Conservation (phyloP, 1,139 yeast species). For the Yamadazyma friedrichii region DNA sequence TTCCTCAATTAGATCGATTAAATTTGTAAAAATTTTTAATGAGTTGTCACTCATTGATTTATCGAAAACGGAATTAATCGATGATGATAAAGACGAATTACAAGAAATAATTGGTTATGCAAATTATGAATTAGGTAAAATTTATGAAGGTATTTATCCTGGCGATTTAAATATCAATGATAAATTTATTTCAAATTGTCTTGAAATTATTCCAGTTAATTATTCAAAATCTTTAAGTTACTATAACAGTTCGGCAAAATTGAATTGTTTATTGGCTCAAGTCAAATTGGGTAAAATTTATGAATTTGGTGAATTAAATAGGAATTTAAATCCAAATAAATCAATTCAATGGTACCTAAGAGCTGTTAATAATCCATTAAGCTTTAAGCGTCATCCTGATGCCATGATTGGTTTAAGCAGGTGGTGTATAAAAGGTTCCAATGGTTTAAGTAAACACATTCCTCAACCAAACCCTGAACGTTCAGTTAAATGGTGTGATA, state of each 20-base stretch:
- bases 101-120: slow-evolving; percentile 45
- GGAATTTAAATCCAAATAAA: slow-evolving; percentile 64
- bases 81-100: slow-evolving; percentile 42
- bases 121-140: slow-evolving; percentile 58
- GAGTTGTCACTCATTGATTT: slow-evolving; percentile 38
- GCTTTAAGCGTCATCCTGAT: slow-evolving; percentile 69
- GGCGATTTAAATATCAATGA: slow-evolving; percentile 41
- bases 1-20: slow-evolving; percentile 34
- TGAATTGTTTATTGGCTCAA: slow-evolving; percentile 78
- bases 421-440: slow-evolving; percentile 86
- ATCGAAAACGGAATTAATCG: slow-evolving; percentile 34
- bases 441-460: slow-evolving; percentile 50
- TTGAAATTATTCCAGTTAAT: slow-evolving; percentile 46
- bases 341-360: slow-evolving; percentile 89
- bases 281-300: slow-evolving; percentile 84
- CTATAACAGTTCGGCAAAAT: slow-evolving; percentile 75
- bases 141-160: slow-evolving; percentile 66
- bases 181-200: slow-evolving; percentile 33
- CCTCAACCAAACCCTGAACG: slow-evolving; percentile 69
- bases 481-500: slow-evolving; percentile 87
- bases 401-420: slow-evolving; percentile 89
- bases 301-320: slow-evolving; percentile 77
- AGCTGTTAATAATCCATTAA: slow-evolving; percentile 60
- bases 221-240: slow-evolving; percentile 63
- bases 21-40: slow-evolving; percentile 36